Base-by-base conservation (phyloP, 2,329 filamentous ascomycete genomes). In the Bisporella sp. region DNA sequence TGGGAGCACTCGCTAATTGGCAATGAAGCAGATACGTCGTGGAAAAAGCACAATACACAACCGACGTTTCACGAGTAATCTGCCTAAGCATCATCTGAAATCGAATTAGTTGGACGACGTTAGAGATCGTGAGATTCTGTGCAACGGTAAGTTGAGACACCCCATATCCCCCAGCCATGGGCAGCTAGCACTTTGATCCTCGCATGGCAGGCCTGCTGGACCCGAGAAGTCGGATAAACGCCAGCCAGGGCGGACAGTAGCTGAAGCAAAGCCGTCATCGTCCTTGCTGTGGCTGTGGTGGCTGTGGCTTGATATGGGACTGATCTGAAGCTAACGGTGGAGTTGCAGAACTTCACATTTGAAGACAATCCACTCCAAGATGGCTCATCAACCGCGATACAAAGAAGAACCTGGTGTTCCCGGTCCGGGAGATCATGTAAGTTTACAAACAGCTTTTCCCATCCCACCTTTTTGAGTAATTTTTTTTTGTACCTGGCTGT, bases 351-450 rank as follows among this genome's bases (percentile, higher is more conserved):
- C 41, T 32, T 52, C 50, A 56, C 56, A 54, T 53, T 48, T 39
- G 33, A 40, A 37, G 35, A 35, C 47, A 48, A 53, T 54, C 54
- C 54, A 55, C 21, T 21, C 49, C 54, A 53, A 60, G 51, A 64
- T 64, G 62, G 55, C 62, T 33, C 62, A 65, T 58, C 62, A 59
- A 54, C 63, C 63, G 50, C 58, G 55, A 48, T 74, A 73, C 67
- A 75, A 75, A 66, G 70, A 74, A 64, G 71, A 74, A 54, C 65
- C 71, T 28, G 60, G 59, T 48, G 59, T 62, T 45, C 57, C 61
- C 29, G 60, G 61, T 32, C 54, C 59, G 41, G 69, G 69, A 52
- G 70, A 74, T 67, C 66, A 71, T 57, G 73, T 75, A 66, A 73
- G 72, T 71, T 49, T 46, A 47, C 35, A 41, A 21, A 21, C 2